These are phyloP conservation scores for Yamadazyma ubonensis DNA, from an alignment of 805 yeast species.

Conservation along the genomic window DNA sequence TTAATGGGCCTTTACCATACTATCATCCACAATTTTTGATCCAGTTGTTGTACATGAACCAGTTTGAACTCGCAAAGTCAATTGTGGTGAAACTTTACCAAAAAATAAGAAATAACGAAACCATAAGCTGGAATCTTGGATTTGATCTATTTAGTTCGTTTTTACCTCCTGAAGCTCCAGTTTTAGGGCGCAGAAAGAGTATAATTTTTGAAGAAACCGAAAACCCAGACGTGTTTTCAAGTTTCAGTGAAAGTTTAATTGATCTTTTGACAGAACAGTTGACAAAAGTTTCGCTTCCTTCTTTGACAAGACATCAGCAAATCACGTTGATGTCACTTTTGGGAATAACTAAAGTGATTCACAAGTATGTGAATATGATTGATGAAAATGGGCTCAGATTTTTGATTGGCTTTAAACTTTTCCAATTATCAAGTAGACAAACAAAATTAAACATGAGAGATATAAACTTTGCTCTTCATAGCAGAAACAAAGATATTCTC, in stretches of 20 bases:
- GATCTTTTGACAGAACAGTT: slow-evolving; percentile 57
- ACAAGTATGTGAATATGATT: slow-evolving; percentile 40
- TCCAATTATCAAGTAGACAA: slow-evolving; percentile 51
- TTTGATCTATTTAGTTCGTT: slow-evolving; percentile 23
- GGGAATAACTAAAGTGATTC: slow-evolving; percentile 59
- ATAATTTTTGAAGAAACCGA: slow-evolving; percentile 3
- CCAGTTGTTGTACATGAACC: slow-evolving; percentile 67
- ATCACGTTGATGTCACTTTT: slow-evolving; percentile 72
- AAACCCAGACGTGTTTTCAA: slow-evolving; percentile 25
- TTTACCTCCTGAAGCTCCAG: slow-evolving; percentile 2
- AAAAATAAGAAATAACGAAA: slow-evolving; percentile 42
- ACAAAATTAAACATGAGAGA: slow-evolving; percentile 70
- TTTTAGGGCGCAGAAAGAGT: slow-evolving; percentile 3
- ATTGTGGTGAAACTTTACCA: slow-evolving; percentile 55
- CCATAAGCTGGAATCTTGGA: slow-evolving; percentile 34
- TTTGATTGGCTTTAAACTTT: slow-evolving; percentile 67
- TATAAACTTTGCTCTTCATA: slow-evolving; percentile 82
- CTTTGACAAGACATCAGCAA: slow-evolving; percentile 88
- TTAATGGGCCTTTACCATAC: slow-evolving; percentile 87
- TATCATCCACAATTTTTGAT: slow-evolving; percentile 89
- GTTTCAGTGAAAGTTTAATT: slow-evolving; percentile 44
- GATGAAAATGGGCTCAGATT: slow-evolving; percentile 72
- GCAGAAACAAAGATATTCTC: slow-evolving; percentile 71
- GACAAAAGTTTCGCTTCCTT: slow-evolving; percentile 67
- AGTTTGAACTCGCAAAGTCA: slow-evolving; percentile 52